Percentiles rank a stretch among this genome's conserved stretches.
Evolutionary conservation across 257 asterid species (phyloP).

Genomic region (Gardenia jasminoides): DNA sequence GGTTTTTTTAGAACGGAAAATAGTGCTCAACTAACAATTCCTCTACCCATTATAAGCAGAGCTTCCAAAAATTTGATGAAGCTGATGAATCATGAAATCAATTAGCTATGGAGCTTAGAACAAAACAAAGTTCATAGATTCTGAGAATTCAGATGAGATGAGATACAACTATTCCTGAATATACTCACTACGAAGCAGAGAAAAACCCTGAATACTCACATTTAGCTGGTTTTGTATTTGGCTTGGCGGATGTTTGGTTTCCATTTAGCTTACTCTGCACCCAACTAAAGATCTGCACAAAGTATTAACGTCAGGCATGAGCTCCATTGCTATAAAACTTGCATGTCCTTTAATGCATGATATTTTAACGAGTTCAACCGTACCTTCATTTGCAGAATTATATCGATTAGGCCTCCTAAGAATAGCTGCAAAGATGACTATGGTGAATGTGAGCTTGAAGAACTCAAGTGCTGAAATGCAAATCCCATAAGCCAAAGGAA

Average conservation of each 20-base stretch:
- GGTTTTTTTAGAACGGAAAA: neutral
- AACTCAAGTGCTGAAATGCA: conserved; percentile 16
- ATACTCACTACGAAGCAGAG: neutral
- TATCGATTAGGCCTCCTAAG: conserved; percentile 4
- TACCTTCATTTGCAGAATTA: conserved; percentile 55
- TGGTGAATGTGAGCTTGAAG: conserved; percentile 21
- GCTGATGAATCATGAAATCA: neutral
- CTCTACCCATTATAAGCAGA: neutral
- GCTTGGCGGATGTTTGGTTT: conserved; percentile 27
- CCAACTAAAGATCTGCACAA: conserved; percentile 71
- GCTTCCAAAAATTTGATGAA: neutral
- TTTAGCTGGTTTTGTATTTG: conserved; percentile 26
- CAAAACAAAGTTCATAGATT: neutral
- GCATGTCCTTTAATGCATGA: neutral
- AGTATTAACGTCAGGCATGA: neutral
- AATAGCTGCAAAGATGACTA: conserved; percentile 13
- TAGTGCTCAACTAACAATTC: neutral
- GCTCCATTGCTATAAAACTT: neutral
- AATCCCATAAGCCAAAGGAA: conserved; percentile 35
- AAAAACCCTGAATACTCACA: conserved; percentile 35
- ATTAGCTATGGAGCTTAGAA: neutral
- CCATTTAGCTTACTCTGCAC: conserved; percentile 52
- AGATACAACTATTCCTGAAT: neutral
- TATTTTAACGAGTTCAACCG: neutral
- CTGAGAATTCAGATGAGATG: neutral